phyloP scores from a whole-genome alignment of 2,329 filamentous ascomycete genomes.

The Penicillium frequentans region DNA sequence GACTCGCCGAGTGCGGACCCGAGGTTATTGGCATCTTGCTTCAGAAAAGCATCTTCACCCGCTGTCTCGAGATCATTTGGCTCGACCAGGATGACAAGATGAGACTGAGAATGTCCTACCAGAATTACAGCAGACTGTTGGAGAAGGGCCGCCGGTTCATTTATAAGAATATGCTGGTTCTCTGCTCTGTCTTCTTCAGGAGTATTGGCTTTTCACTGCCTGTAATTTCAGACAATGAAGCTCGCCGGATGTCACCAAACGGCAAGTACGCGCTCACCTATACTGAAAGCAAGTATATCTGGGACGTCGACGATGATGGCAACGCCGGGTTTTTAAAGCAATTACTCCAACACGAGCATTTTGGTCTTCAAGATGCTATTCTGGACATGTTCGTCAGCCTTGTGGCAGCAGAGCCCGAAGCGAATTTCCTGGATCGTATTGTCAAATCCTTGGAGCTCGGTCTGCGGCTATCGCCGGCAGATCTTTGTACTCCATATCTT shows the following conservation, averaged over 20 bases:
- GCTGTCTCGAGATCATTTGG: slow-evolving; percentile 59
- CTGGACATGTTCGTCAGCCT: slow-evolving; percentile 60
- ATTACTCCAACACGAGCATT: slow-evolving; percentile 61
- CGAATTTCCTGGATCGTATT: slow-evolving; percentile 52
- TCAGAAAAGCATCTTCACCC: slow-evolving; percentile 60
- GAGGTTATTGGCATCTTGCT: slow-evolving; percentile 61
- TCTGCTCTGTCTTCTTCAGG: slow-evolving; percentile 41
- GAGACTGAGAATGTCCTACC: slow-evolving; percentile 57
- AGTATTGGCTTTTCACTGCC: slow-evolving; percentile 38
- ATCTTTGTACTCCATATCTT: slow-evolving; percentile 56
- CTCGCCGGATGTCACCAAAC: slow-evolving; percentile 20
- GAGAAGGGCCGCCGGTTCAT: slow-evolving; percentile 50
- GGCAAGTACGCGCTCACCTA: slow-evolving; percentile 36
- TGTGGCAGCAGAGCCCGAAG: slow-evolving; percentile 51
- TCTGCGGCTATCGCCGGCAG: slow-evolving; percentile 53
- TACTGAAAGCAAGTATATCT: slow-evolving; percentile 36
- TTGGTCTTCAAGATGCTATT: slow-evolving; percentile 48
- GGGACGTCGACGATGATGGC: slow-evolving; percentile 32
- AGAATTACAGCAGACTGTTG: slow-evolving; percentile 40
- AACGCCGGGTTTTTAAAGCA: slow-evolving; percentile 56
- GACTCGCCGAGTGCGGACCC: slow-evolving; percentile 63
- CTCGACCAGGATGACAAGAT: slow-evolving; percentile 55
- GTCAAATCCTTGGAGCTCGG: slow-evolving; percentile 55
- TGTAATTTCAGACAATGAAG: slow-evolving; percentile 26
- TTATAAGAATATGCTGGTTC: slow-evolving; percentile 41